Base-by-base conservation (phyloP, 768 basidiomycete genomes). In the Crucibulum laeve region DNA sequence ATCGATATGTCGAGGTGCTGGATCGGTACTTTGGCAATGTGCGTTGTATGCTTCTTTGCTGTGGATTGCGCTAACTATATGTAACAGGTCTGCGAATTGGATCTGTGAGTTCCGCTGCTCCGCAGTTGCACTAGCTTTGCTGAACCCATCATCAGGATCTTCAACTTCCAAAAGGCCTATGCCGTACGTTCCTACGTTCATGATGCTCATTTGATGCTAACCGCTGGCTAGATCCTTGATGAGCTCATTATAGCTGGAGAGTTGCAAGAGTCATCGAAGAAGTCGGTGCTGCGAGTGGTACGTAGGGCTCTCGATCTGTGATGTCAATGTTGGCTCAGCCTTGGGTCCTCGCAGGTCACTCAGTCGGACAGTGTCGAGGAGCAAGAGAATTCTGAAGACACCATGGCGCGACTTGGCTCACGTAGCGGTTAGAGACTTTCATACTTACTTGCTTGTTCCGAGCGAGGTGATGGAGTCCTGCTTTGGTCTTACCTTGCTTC, bases 121-220 rank as follows among this genome's bases (percentile, higher is more conserved):
- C 28, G 18, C 35, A 19, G 35, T 8, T 36, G 35, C 8, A n/a
- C n/a, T 19, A 19, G 19, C 35, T 2, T 36, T 15, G 25, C 48
- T 56, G 48, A 50, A 42, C 49, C 40, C 24, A 25, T 21, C 35
- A 35, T 21, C 53, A 95, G 92, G 39, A 98, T 99, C 55, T 99
- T 99, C 79, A 98, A 98, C 74, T 99, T 98, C 63, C 95, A 98
- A 62, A 99, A 98, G 67, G 96, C 96, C 33, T 98, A 93, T 62
- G 91, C 95, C 7, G 94, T 90, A 38, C 3, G 62, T 57, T 44
- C 44, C 46, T 33, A 22, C 47, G 42, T 36, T 13, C 42, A 43
- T 19, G 35, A 17, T 25, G 11, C 30, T 24, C 26, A 28, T 35
- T 22, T 47, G 35, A 44, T 35, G 3, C 37, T 37, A 30, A 49